phyloP scores from a whole-genome alignment of 192 early-diverging fungal genomes.

The Coemansia sp. region DNA sequence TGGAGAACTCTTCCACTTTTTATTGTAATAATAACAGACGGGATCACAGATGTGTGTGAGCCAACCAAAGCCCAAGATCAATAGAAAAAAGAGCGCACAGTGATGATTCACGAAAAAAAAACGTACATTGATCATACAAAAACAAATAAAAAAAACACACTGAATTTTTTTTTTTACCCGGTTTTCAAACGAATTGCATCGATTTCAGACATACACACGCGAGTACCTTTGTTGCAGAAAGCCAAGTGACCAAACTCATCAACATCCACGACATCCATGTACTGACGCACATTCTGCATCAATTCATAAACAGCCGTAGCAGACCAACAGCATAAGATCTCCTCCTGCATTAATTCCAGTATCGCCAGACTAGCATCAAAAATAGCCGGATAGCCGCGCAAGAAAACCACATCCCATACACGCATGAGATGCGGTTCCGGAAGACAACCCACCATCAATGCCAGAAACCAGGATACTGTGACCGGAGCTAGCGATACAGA shows the following conservation, averaged over 20 bases:
- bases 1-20: too few relatives aligned
- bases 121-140: neutral
- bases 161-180: neutral
- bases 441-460: constrained; percentile 56
- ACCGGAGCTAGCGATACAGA: constrained; percentile 46
- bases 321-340: constrained; percentile 51
- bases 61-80: neutral
- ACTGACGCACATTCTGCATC: constrained; percentile 52
- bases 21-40: too few relatives aligned
- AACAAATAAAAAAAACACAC: neutral
- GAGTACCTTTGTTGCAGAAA: constrained; percentile 16
- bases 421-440: constrained; percentile 53
- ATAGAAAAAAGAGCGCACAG: neutral
- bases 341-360: constrained; percentile 48
- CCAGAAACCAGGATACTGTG: constrained; percentile 60
- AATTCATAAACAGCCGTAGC: constrained; percentile 49
- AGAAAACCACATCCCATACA: constrained; percentile 61
- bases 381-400: constrained; percentile 52
- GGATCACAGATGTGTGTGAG: too few relatives aligned
- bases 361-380: constrained; percentile 57
- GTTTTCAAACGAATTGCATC: constrained; percentile 19
- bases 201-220: constrained; percentile 14
- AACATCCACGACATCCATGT: constrained; percentile 42
- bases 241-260: constrained; percentile 45
- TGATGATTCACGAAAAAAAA: constrained; percentile 10